Base-by-base conservation (phyloP, 2,329 filamentous ascomycete species). In the Pseudocercospora musae region DNA sequence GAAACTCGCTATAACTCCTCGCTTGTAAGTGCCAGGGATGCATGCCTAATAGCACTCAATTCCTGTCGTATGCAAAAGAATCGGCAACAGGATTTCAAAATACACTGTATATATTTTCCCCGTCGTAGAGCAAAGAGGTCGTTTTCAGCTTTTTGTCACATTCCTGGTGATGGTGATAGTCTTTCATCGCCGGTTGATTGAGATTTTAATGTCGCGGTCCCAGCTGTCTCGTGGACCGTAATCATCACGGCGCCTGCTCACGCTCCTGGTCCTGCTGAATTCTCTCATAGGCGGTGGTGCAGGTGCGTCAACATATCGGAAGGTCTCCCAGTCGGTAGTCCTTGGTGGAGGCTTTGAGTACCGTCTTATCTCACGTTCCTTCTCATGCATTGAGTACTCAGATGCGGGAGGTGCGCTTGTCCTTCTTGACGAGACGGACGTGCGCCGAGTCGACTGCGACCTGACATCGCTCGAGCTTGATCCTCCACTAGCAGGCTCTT, bases 271-370 rank as follows among this genome's bases (percentile, higher is more conserved):
- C 49, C 61, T 56, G 23, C 63, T 63, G 52, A 59, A 62, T 0
- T 59, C 56, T 40, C 58, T 20, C 27, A 54, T 15, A 37, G 52
- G 52, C 18, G 52, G 52, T 56, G 58, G 66, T 25, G 68, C 71
- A 67, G 60, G 68, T 20, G 71, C 73, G 69, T 81, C 77, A 6
- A 82, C 76, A 65, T 82, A 81, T 46, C 79, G 72, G 64, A 78
- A 81, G 40, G 77, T 78, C 64, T 81, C 79, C 66, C 80, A 81
- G 20, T 77, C 74, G 23, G 74, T n/a, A n/a, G n/a, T 73, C 46
- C 67, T 64, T 15, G 66, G 62, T 37, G 68, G 62, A 6, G 66
- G 66, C 15, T 68, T 66, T n/a, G 69, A 68, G 48, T 72, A 76
- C n/a, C 78, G 72, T 57, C 78, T 62, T 13, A 77, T 74, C 66